Conservation (phyloP, 202 grass and related monocot genomes). For the Setaria viridis region DNA sequence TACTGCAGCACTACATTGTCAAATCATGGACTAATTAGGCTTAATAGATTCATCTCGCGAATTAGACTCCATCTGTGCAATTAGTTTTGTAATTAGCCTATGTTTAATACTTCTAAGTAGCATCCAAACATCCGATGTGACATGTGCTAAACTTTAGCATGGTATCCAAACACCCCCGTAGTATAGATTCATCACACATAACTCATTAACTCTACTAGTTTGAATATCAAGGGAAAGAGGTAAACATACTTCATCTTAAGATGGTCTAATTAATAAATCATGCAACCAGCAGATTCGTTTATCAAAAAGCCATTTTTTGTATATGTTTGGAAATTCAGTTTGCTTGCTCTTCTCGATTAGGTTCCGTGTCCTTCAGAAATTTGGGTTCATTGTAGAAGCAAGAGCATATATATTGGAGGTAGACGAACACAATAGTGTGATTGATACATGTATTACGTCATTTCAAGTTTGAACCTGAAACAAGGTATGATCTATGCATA, state of each 20-base stretch:
- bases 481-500: not conserved
- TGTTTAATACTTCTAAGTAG: no score
- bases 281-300: no score
- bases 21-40: no score
- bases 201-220: not conserved
- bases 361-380: not conserved
- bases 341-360: not conserved
- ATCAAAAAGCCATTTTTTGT: no score
- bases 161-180: no score
- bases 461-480: not conserved
- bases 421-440: not conserved
- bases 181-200: not conserved
- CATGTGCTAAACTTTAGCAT: no score
- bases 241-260: not conserved
- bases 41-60: no score
- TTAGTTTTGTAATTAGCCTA: no score
- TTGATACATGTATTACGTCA: not conserved
- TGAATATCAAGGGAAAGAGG: not conserved
- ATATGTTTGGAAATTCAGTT: not conserved
- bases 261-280: no score
- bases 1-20: no score
- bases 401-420: not conserved
- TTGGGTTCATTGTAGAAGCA: not conserved
- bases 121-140: no score
- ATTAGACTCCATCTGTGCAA: no score